Evolutionary conservation across 257 asterid species (phyloP).

Genomic region (Capsicum chinense): DNA sequence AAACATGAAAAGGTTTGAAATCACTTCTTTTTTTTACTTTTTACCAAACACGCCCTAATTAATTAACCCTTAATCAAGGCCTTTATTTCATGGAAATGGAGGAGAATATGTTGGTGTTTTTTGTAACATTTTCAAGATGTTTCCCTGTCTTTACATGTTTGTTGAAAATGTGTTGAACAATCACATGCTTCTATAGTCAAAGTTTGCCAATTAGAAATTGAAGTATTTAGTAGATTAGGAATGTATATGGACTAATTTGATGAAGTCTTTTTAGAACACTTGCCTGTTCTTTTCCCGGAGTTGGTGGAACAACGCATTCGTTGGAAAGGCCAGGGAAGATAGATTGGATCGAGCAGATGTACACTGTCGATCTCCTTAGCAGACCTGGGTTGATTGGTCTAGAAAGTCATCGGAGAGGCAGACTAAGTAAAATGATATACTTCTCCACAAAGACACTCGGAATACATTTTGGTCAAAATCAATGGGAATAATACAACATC

Average conservation of each 20-base stretch:
- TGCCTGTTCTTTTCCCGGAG: too few species aligned
- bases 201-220: not conserved
- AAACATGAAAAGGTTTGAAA: too few species aligned
- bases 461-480: too few species aligned
- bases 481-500: too few species aligned
- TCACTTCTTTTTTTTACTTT: not conserved
- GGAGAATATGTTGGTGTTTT: constrained; percentile 15
- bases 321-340: too few species aligned
- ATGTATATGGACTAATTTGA: not conserved
- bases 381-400: too few species aligned
- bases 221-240: constrained; percentile 2
- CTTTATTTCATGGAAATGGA: not conserved
- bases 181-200: not conserved
- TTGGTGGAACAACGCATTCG: too few species aligned
- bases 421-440: too few species aligned
- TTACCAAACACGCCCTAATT: not conserved
- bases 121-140: constrained; percentile 15
- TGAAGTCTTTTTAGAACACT: not conserved
- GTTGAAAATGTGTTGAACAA: not conserved
- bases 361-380: too few species aligned
- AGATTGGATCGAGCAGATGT: too few species aligned
- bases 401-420: too few species aligned
- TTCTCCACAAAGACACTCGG: too few species aligned
- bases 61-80: not conserved
- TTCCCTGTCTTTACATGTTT: not conserved